Evolutionary conservation across 2,329 filamentous ascomycete genomes (phyloP), one percentile per base, ranked within the genome.

Genomic region (Xylaria sp.): DNA sequence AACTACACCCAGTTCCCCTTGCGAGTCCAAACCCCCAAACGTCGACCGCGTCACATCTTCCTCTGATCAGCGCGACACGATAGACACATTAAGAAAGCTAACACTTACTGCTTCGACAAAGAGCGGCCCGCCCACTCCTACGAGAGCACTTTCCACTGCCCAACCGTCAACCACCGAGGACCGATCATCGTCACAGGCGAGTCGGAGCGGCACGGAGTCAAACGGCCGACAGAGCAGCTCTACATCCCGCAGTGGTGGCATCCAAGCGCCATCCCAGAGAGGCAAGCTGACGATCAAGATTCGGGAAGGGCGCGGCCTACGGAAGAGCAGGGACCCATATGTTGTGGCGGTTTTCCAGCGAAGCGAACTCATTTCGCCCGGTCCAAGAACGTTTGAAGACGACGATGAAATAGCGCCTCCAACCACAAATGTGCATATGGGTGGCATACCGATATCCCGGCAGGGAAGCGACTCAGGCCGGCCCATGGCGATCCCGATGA

Each of bases 331-430:
- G 68, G 93, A 98, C 76, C 96, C 96, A 1, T 99, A 99, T 77
- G 93, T 98, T 62, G 94, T 99, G 12, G 97, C 93, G 68, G 94
- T 98, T 31, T 99, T 98, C 78, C 96, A 99, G 80, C 92, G 94
- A 80, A 97, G 95, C 78, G 96, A 99, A 80, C 91, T 97, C 75
- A 97, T 99, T 65, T 98, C 96, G 0, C 91, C 93, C 65, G 94
- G 94, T 2, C 93, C 94, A 13, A 89, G 91, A 44, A 85, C 85
- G 64, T 82, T 86, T 28, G 84, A 86, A 39, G 90, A 92, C 54
- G 86, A 89, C 44, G 89, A 90, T 54, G 88, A 91, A 65, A 77
- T 86, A 67, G 72, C 83, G 44, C 77, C 80, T 44, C 78, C 81
- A n/a, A 88, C 86, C 73, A 86, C 83, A 75, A 59, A 50, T 28